phyloP scores from a whole-genome alignment of 257 asterid species.

The Euphrasia confusa region DNA sequence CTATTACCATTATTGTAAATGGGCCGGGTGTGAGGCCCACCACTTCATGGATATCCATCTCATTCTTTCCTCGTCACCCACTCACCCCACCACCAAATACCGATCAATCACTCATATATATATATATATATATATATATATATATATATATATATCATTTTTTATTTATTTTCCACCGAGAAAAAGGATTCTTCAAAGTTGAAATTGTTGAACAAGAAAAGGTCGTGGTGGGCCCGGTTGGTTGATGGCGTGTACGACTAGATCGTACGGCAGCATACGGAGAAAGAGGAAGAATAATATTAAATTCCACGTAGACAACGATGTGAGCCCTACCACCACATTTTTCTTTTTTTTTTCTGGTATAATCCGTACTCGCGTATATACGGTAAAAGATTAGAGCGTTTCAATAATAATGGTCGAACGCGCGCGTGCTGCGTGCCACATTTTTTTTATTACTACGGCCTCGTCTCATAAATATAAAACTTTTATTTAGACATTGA shows the following conservation, averaged over 20 bases:
- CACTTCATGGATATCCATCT: constrained; percentile 29
- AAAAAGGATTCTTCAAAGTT: not conserved
- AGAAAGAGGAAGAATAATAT: too few species aligned
- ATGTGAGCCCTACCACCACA: not conserved
- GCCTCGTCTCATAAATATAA: too few species aligned
- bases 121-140: too few species aligned
- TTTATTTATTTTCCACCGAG: not conserved
- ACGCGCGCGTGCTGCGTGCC: too few species aligned
- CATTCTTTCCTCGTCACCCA: constrained; percentile 12
- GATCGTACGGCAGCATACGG: constrained; percentile 35
- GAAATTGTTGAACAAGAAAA: not conserved
- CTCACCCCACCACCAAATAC: not conserved
- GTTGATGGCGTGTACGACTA: constrained; percentile 30
- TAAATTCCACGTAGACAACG: constrained; percentile 1
- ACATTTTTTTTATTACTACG: too few species aligned
- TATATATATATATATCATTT: not conserved
- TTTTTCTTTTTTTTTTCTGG: not conserved
- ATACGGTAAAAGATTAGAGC: too few species aligned
- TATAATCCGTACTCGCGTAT: too few species aligned
- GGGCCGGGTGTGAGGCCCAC: constrained; percentile 15
- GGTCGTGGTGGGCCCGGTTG: constrained; percentile 20
- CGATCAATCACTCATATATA: not conserved
- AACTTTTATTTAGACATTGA: too few species aligned
- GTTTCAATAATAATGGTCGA: too few species aligned
- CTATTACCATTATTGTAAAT: not conserved